Percentiles rank a stretch among this genome's conserved stretches.
Evolutionary conservation across 345 rosid genomes (phyloP).

Genomic region (Trapa incisa): DNA sequence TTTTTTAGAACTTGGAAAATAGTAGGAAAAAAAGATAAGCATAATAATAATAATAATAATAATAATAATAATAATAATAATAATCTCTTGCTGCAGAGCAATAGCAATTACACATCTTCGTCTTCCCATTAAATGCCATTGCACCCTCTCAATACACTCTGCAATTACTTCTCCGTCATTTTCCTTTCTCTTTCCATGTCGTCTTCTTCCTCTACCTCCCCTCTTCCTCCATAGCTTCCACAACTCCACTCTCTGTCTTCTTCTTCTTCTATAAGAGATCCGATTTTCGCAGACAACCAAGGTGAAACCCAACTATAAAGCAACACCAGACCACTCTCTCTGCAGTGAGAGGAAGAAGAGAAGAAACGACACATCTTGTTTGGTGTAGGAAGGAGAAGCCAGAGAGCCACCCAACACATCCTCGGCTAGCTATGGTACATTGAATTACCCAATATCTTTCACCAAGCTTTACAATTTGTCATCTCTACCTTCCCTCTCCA

Average conservation of each 20-base stretch:
- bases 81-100: slow-evolving; percentile 1
- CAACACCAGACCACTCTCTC: not conserved
- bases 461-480: not conserved
- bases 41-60: not conserved
- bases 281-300: not conserved
- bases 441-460: not conserved
- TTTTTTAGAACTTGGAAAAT: not conserved
- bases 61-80: not conserved
- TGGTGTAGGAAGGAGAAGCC: not conserved
- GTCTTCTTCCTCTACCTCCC: not conserved
- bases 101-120: slow-evolving; percentile 10
- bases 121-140: slow-evolving; percentile 59
- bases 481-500: not conserved
- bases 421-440: not conserved
- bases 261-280: not conserved
- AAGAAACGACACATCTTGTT: not conserved
- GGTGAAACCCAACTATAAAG: not conserved
- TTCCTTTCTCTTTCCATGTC: slow-evolving; percentile 8
- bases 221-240: not conserved
- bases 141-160: slow-evolving; percentile 63
- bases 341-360: not conserved
- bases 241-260: not conserved
- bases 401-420: not conserved
- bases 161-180: slow-evolving; percentile 47
- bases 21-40: not conserved